Evolutionary conservation across 108 stramenopile species (phyloP), one percentile per base, ranked within the genome.

Genomic region (Chaetoceros tenuissimus): DNA sequence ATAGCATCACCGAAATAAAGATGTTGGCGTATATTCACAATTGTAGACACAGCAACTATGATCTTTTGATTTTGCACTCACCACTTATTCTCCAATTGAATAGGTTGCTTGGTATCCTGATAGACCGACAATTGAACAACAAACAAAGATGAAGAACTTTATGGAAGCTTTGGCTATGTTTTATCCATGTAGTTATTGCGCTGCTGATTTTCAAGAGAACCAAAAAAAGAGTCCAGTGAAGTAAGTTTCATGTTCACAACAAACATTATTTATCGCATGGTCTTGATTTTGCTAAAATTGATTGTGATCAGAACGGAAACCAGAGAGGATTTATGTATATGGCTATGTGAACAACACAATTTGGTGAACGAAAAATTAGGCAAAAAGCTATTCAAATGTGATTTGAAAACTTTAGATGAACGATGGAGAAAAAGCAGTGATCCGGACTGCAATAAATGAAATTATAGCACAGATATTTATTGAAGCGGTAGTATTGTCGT

Each of bases 301-400:
- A 27, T 18, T 25, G 54, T 62, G 47, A 25, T 31, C 25, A 78
- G 76, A 58, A 67, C 79, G 25, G 78, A 80, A 58, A 73, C 83
- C 20, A 70, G 91, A 53, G 68, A 80, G 64, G 85, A 84, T 25
- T 57, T 92, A 13, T 88, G 85, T 48, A 48, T 79, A 26, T 92
- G 91, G 91, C 63, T 92, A 2, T 92, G 91, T 46, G 82, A 86
- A 44, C 91, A 88, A 60, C 91, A 92, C 65, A 92, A 92, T 55
- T 55, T 70, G 19, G 91, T 92, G 21, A 92, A 89, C 59, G 49
- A 77, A 61, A 92, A 88, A 52, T 59, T 92, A 3, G 91, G 91
- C 29, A 88, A 92, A 51, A 74, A 79, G 7, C 8, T 79, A 3
- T 92, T 85, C 66, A 43, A 68, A 8, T 92, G 91, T 55, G 67